Evolutionary conservation across 2,329 filamentous ascomycete species (phyloP), one percentile per base, ranked within the genome.

Genomic region (Ceratocystis alfenasii): DNA sequence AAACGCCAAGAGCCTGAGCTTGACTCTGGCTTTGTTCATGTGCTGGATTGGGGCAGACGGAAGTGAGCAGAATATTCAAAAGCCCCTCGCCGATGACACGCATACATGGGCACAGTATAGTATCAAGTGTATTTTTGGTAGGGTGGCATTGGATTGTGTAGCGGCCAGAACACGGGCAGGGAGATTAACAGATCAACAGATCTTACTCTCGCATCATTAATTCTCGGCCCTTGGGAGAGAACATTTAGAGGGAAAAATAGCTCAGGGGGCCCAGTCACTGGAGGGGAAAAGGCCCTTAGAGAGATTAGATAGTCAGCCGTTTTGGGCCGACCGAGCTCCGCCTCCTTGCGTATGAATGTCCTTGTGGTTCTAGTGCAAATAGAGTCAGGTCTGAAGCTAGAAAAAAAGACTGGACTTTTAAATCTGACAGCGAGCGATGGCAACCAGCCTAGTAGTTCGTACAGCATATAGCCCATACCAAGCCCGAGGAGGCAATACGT

Each of bases 201-300:
- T 59, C 55, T 17, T n/a, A 57, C 33, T 57, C 53, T 57, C 28
- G 53, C 25, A 59, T 59, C 25, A 59, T 59, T n/a, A 59, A 30
- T 3, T 17, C 28, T 22, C 30, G 55, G 25, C 25, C 25, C 28
- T 36, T 59, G 30, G 55, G 25, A 12, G 36, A 41, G 36, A 59
- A 17, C n/a, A n/a, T 30, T 36, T 33, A 25, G 55, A n/a, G 28
- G 17, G 33, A 15, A 59, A 59, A 59, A 36, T 59, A 59, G 55
- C 55, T 59, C 55, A 59, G 55, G 55, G 53, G 36, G 36, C 10
- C 36, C 36, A 41, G 53, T 57, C 53, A 25, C 8, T 48, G 46
- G 3, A n/a, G 46, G 46, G n/a, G 46, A 25, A 8, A 53, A 53
- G 48, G 22, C 22, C 48, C 22, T 53, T 15, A 15, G 48, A 28